Conservation (phyloP, 73 alveolate genomes). For the Paraurostyla sp. region DNA sequence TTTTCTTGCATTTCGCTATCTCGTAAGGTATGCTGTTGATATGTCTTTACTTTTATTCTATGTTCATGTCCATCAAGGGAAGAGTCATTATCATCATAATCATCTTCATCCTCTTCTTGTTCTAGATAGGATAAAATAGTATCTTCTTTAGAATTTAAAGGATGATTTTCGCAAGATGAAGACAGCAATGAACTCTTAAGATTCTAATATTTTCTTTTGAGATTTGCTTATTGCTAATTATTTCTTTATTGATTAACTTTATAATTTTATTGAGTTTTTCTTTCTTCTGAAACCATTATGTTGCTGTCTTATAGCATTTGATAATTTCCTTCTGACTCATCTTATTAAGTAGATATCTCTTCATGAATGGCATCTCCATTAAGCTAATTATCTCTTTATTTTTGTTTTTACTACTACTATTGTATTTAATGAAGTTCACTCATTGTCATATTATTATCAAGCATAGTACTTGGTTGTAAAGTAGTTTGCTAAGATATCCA, state of each 20-base stretch:
- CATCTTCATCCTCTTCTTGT: neutral
- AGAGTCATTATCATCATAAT: neutral
- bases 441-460: slow-evolving; percentile 22
- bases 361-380: neutral
- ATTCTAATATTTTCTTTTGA: slow-evolving; percentile 2
- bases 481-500: neutral
- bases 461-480: neutral
- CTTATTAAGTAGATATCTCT: slow-evolving; percentile 8
- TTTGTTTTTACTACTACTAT: neutral
- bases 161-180: neutral
- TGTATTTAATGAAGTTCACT: slow-evolving; percentile 10
- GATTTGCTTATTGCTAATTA: neutral
- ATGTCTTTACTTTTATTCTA: neutral
- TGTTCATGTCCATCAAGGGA: neutral
- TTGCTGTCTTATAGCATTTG: neutral
- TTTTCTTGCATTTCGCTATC: neutral
- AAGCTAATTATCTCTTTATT: neutral
- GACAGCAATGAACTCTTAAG: slow-evolving; percentile 17
- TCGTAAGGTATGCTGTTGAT: neutral
- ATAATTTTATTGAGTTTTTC: neutral
- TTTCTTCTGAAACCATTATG: neutral
- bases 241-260: neutral
- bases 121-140: slow-evolving; percentile 9
- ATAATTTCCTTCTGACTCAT: too few relatives aligned
- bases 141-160: neutral